Percentiles rank a stretch among this genome's conserved stretches.
Conservation (phyloP, 2,329 filamentous ascomycete species). For the Xylaria digitata region DNA sequence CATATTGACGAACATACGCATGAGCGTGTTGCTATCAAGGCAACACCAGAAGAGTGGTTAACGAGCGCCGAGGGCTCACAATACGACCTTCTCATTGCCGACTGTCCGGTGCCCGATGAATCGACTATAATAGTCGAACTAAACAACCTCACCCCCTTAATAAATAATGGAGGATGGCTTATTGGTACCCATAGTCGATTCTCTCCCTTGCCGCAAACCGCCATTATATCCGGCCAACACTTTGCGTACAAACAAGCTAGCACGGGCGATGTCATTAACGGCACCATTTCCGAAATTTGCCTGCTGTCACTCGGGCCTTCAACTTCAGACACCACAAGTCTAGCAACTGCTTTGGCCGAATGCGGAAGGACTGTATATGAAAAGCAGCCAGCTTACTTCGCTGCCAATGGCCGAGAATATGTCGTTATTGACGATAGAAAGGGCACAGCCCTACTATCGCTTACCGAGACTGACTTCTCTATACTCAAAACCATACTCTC, state of each 20-base stretch:
- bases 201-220: constrained; percentile 22
- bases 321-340: constrained; percentile 6
- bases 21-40: constrained; percentile 24
- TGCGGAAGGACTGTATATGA: constrained; percentile 21
- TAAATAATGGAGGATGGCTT: constrained; percentile 37
- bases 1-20: constrained; percentile 21
- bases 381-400: constrained; percentile 26
- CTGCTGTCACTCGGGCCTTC: constrained; percentile 20
- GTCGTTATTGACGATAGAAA: constrained; percentile 41
- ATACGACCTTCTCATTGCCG: constrained; percentile 30
- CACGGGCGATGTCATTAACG: not conserved
- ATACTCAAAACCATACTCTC: constrained; percentile 37
- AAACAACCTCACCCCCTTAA: constrained; percentile 19
- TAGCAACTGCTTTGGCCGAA: constrained; percentile 24
- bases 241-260: constrained; percentile 28
- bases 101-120: constrained; percentile 22
- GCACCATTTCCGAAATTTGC: constrained; percentile 10
- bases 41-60: constrained; percentile 25
- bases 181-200: constrained; percentile 30
- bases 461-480: constrained; percentile 31
- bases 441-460: constrained; percentile 34
- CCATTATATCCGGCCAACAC: constrained; percentile 26
- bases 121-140: not conserved
- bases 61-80: constrained; percentile 13
- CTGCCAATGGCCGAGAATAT: constrained; percentile 18